Evolutionary conservation across 2,329 filamentous ascomycete genomes (phyloP), one percentile per base, ranked within the genome.

Genomic region (Penicillium paneum): DNA sequence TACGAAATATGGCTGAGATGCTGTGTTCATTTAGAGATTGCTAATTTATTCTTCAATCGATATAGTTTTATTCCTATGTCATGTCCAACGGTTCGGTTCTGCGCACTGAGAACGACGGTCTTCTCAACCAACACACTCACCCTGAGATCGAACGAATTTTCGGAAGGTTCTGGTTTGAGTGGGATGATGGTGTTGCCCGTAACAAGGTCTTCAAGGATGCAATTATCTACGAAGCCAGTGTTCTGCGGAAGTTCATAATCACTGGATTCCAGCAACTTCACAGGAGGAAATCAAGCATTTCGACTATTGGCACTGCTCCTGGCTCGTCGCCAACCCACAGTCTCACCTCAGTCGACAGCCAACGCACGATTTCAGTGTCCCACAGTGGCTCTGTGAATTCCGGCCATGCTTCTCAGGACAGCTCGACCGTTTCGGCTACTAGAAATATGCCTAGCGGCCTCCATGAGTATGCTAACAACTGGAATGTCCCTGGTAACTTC

Each of bases 1-100:
- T 74, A 68, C 46, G 65, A 13, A 12, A 40, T 8, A 17, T 28
- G 7, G 4, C 8, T n/a, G 15, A 13, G 8, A 21, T 3, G 5
- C 32, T 34, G 5, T 24, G 15, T 34, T 42, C 19, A 17, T 49
- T 17, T 26, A 32, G 17, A 17, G 7, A 28, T 46, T 2, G 11
- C 59, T 58, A 32, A 61, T 24, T 5, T 26, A n/a, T 38, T 10
- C 15, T 39, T n/a, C 8, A 13, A 12, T 41, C 36, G n/a, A 8
- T 50, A n/a, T 40, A 62, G 59, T 53, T 26, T 3, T 58, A 55
- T 24, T 42, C 44, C 6, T 45, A 19, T 7, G n/a, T 62, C 12
- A 52, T 58, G 43, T 19, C 43, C 5, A 12, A 45, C 3, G 57
- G 55, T 7, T 17, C 21, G 10, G 28, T 29, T 21, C 17, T 29